Evolutionary conservation across 257 asterid species (phyloP).

Genomic region (Scutellaria minor): DNA sequence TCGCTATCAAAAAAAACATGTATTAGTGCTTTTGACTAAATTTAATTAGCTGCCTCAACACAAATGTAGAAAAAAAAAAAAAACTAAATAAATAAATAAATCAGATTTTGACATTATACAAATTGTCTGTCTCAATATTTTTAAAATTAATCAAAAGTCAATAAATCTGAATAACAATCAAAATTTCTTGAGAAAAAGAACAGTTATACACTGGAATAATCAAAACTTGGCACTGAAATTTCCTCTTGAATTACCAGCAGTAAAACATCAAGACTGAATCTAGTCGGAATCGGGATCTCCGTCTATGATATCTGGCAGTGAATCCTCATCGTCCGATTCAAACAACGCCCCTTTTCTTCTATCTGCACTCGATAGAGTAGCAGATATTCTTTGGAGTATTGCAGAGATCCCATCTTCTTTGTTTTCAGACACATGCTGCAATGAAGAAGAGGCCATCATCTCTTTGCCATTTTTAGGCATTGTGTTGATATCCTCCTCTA

Average conservation of each 20-base stretch:
- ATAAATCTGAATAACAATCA: not conserved
- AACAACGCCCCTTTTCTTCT: slow-evolving; percentile 20
- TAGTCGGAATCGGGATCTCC: slow-evolving; percentile 82
- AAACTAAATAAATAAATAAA: too few species aligned
- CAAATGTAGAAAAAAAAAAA: too few species aligned
- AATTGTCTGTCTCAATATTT: too few species aligned
- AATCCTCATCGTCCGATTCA: slow-evolving; percentile 53
- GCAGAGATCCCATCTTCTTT: slow-evolving; percentile 28
- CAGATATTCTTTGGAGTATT: slow-evolving; percentile 42
- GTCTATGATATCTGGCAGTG: slow-evolving; percentile 72
- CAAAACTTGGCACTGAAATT: slow-evolving; percentile 32
- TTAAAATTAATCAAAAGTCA: too few species aligned
- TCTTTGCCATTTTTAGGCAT: not conserved
- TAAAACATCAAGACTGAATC: slow-evolving; percentile 8
- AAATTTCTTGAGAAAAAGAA: slow-evolving; percentile 7
- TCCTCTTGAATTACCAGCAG: not conserved
- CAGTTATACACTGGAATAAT: not conserved
- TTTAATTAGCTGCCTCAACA: too few species aligned
- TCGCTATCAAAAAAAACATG: too few species aligned
- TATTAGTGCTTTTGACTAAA: too few species aligned
- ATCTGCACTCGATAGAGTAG: not conserved
- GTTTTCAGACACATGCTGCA: slow-evolving; percentile 28
- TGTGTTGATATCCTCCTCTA: slow-evolving; percentile 20
- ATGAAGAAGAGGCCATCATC: slow-evolving; percentile 32
- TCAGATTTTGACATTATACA: too few species aligned